phyloP scores from a whole-genome alignment of 805 yeast genomes.

The baker's yeast (Saccharomyces cerevisiae) region DNA sequence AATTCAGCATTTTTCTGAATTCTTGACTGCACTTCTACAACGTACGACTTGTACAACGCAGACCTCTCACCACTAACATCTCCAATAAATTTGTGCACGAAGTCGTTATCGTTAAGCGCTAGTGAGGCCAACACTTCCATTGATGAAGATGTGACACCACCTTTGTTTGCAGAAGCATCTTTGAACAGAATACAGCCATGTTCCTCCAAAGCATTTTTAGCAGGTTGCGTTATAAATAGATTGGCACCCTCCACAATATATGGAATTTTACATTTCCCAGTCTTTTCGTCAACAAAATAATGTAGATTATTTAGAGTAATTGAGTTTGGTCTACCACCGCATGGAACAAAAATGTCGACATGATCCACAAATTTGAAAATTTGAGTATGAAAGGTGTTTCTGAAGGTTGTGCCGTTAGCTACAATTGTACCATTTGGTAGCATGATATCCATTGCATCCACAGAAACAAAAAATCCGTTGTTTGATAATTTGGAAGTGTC shows the following conservation, averaged over 20 bases:
- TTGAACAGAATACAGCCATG: conserved; percentile 85
- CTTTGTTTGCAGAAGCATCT: conserved; percentile 96
- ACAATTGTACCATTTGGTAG: conserved; percentile 71
- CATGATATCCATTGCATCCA: conserved; percentile 72
- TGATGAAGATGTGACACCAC: conserved; percentile 97
- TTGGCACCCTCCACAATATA: conserved; percentile 97
- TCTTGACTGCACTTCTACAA: conserved; percentile 68
- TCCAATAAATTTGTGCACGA: conserved; percentile 63
- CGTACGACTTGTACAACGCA: conserved; percentile 73
- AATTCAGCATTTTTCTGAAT: conserved; percentile 69
- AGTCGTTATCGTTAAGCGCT: conserved; percentile 78
- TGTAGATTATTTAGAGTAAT: conserved; percentile 78
- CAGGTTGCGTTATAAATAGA: conserved; percentile 87
- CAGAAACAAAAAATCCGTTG: conserved; percentile 73
- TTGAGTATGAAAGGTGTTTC: conserved; percentile 82
- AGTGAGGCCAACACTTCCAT: conserved; percentile 91
- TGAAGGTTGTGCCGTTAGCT: conserved; percentile 78
- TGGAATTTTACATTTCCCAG: conserved; percentile 72
- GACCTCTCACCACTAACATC: conserved; percentile 49
- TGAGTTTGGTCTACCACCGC: conserved; percentile 98
- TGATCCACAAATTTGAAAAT: conserved; percentile 54
- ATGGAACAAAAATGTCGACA: conserved; percentile 86
- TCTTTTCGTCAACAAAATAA: conserved; percentile 59
- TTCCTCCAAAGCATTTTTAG: conserved; percentile 74
- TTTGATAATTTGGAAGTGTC: conserved; percentile 59